Conservation (phyloP, 495 filamentous ascomycete species). For the Terfezia boudieri region DNA sequence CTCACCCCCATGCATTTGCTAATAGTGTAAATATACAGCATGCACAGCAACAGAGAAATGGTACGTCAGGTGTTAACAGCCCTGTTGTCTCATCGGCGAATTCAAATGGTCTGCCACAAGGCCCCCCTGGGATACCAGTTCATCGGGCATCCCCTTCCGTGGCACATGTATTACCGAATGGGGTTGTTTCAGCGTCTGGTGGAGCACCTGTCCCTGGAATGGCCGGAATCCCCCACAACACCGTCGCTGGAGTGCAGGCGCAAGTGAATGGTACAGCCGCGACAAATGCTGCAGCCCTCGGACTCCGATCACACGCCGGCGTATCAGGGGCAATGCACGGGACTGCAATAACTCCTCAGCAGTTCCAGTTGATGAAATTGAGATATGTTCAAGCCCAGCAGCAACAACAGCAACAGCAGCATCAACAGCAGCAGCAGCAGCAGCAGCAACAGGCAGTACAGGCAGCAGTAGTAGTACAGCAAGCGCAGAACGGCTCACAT, state of each 20-base stretch:
- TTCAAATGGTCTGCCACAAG: neutral
- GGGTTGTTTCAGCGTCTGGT: neutral
- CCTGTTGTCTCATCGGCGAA: neutral
- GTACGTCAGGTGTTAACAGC: neutral
- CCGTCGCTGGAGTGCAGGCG: conserved; percentile 2
- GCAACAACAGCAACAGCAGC: conserved; percentile 8
- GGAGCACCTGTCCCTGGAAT: neutral
- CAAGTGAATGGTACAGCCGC: neutral
- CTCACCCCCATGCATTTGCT: neutral
- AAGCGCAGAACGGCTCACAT: neutral
- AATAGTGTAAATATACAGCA: neutral
- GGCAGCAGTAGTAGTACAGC: neutral
- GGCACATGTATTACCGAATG: neutral
- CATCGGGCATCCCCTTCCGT: neutral
- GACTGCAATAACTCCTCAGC: conserved; percentile 8
- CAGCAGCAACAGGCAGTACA: conserved; percentile 1
- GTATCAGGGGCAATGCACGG: neutral
- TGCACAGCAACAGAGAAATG: neutral
- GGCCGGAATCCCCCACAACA: neutral
- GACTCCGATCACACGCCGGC: neutral
- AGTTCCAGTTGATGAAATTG: neutral
- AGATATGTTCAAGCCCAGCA: neutral
- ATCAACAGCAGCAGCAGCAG: conserved; percentile 8
- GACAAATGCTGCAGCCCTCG: neutral
- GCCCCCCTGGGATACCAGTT: neutral